These are phyloP conservation scores for Pythium biforme DNA, from an alignment of 352 stramenopile genomes.

Conservation along the genomic window DNA sequence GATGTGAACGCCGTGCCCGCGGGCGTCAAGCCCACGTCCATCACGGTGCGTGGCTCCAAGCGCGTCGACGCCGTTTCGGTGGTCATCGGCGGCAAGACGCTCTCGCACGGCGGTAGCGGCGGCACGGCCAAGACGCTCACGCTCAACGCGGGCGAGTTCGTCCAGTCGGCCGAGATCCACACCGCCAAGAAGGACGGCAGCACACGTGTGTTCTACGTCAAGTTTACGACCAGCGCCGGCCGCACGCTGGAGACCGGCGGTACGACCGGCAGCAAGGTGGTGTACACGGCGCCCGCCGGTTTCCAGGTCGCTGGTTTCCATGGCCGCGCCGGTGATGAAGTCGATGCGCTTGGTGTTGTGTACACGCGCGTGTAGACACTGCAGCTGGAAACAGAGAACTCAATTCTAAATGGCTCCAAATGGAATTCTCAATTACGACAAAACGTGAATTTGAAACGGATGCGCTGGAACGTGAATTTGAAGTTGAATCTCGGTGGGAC, in stretches of 20 bases:
- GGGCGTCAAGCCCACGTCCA: constrained; percentile 30
- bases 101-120: constrained; percentile 40
- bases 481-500: no score
- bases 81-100: constrained; percentile 19
- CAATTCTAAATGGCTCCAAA: no score
- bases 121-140: constrained; percentile 37
- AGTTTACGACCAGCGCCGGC: constrained; percentile 35
- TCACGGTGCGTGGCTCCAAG: constrained; percentile 32
- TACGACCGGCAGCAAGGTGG: constrained; percentile 30
- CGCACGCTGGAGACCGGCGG: constrained; percentile 34
- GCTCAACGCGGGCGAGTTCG: constrained; percentile 39
- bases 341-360: constrained; percentile 45
- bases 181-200: constrained; percentile 38
- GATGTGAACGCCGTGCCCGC: constrained; percentile 29
- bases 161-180: constrained; percentile 46
- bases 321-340: constrained; percentile 35
- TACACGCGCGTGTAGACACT: constrained; percentile 28
- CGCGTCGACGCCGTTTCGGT: constrained; percentile 46
- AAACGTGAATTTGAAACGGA: no score
- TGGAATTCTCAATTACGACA: no score
- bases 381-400: no score
- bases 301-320: constrained; percentile 56
- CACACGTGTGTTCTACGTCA: constrained; percentile 49
- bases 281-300: constrained; percentile 33
- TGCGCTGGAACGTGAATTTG: no score